These are phyloP conservation scores for Phenoliferia sp. DNA, from an alignment of 1,284 basidiomycete species.

Conservation along the genomic window DNA sequence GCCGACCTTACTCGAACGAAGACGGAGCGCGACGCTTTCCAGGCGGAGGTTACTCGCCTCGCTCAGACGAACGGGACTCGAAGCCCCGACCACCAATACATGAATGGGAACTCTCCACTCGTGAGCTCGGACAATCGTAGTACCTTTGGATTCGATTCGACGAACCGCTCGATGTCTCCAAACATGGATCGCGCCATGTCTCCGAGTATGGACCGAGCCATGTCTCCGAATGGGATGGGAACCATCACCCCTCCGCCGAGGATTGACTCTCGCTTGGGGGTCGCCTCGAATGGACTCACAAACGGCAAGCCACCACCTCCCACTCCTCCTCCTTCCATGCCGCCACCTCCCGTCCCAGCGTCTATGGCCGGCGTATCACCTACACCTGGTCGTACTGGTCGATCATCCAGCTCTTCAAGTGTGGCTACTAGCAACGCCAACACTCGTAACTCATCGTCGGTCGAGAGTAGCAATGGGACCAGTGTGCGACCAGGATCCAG, in stretches of 20 bases:
- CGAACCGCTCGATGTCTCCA: constrained; percentile 16
- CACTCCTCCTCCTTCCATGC: constrained; percentile 78
- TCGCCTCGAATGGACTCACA: not conserved
- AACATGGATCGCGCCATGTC: constrained; percentile 12
- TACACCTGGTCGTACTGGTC: constrained; percentile 1
- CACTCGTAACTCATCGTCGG: constrained; percentile 33
- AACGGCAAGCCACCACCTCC: constrained; percentile 73
- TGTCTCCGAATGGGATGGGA: constrained; percentile 14
- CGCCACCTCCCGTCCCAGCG: constrained; percentile 62
- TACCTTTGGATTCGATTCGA: not conserved
- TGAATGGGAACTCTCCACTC: not conserved
- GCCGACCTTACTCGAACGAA: constrained; percentile 62
- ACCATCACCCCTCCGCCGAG: constrained; percentile 13
- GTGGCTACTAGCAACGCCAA: constrained; percentile 5
- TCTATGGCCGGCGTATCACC: constrained; percentile 4
- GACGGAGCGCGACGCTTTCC: constrained; percentile 29
- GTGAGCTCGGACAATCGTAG: not conserved
- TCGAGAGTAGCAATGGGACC: constrained; percentile 10
- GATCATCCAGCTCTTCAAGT: constrained; percentile 21
- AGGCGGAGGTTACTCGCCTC: constrained; percentile 16
- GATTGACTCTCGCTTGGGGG: constrained; percentile 25
- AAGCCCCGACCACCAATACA: constrained; percentile 4
- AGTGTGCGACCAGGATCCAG: constrained; percentile 11
- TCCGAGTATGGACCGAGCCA: constrained; percentile 15
- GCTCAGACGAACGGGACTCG: constrained; percentile 6